Base-by-base conservation (phyloP, 805 yeast genomes). In the Geotrichum ghanense region DNA sequence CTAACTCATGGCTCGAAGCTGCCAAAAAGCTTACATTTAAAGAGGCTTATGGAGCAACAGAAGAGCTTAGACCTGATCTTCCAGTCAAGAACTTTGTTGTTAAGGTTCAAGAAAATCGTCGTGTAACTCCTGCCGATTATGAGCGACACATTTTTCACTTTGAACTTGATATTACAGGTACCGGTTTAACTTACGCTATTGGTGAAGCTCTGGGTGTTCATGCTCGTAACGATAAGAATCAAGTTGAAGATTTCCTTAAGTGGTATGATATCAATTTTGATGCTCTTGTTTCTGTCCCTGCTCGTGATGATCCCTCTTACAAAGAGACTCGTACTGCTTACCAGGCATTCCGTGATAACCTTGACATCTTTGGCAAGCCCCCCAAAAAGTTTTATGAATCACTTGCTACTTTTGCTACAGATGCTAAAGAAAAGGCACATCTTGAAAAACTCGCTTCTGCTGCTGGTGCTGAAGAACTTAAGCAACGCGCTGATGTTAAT, bases 141-240 rank as follows among this genome's bases (percentile, higher is more conserved):
- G 86, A 85, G 51, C 85, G 97, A 70, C 84, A 90, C 67, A 89
- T 90, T 57, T 90, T 90, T 86, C 95, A 90, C 62, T 83, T 90
- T 56, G 97, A 90, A 68, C 87, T 90, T 55, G 97, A 90, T 62
- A 76, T 81, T 60, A 67, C 88, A 42, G 95, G 94, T 45, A 88
- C 97, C 31, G 96, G 95, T 22, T 72, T 90, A 61, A 85, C 78
- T 44, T 90, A 90, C 63, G 92, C 81, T 53, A 87, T 90, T 60
- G 97, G 97, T 63, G 97, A 90, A 72, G 96, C 97, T 19, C 76
- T 90, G 50, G 97, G 97, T 59, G 77, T 90, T 50, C 97, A 90
- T 59, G 96, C 95, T 43, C 80, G 90, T 60, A 90, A 90, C 69
- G 74, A 78, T 56, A 62, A 72, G 37, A 73, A 68, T 16, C 74